These are phyloP conservation scores for Niveomyces coronatus DNA, from an alignment of 2,329 filamentous ascomycete species.

Conservation along the genomic window DNA sequence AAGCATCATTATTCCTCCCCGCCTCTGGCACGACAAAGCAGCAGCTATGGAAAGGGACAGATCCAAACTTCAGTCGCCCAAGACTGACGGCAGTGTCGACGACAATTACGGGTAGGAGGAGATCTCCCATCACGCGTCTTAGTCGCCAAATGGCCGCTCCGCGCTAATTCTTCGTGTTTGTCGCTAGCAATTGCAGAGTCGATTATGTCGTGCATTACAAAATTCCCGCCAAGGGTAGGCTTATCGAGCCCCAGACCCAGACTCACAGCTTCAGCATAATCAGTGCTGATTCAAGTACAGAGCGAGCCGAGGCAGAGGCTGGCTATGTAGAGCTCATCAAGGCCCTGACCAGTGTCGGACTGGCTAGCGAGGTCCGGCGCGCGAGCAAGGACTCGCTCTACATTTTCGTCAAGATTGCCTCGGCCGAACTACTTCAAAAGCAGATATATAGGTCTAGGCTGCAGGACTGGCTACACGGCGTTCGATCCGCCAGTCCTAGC, in stretches of 20 bases:
- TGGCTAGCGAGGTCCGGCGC: conserved; percentile 77
- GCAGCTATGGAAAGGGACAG: conserved; percentile 2
- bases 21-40: too few species aligned
- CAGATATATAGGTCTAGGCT: conserved; percentile 82
- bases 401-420: conserved; percentile 73
- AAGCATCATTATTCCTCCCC: too few species aligned
- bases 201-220: conserved; percentile 83
- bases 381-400: conserved; percentile 67
- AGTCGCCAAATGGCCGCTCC: not conserved
- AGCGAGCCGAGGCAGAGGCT: conserved; percentile 57
- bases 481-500: conserved; percentile 66
- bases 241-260: not conserved
- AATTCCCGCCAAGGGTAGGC: conserved; percentile 55
- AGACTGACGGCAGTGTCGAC: conserved; percentile 8
- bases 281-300: conserved; percentile 29
- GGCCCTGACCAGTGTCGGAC: conserved; percentile 65
- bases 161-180: conserved; percentile 8
- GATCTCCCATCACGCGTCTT: not conserved
- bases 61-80: not conserved
- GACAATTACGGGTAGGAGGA: conserved; percentile 5
- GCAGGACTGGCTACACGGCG: conserved; percentile 87
- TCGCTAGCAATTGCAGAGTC: conserved; percentile 52
- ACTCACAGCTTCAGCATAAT: not conserved
- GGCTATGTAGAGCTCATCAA: conserved; percentile 71
- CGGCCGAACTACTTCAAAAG: conserved; percentile 60